Evolutionary conservation across 108 stramenopile genomes (phyloP).

Genomic region (Nitzschia sp.): DNA sequence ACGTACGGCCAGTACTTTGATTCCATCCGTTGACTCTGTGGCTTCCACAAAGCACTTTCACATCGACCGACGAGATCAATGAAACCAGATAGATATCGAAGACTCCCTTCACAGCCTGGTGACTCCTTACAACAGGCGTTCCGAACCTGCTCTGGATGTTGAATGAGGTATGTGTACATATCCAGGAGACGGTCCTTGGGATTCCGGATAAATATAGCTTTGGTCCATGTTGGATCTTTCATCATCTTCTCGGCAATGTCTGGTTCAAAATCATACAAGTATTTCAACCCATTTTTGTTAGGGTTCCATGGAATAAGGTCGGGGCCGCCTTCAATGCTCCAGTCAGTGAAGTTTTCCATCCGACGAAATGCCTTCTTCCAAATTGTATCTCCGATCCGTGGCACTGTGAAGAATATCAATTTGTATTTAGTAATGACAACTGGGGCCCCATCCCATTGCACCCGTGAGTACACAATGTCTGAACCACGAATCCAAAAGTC

Average conservation of each 20-base stretch:
- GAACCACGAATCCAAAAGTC: conserved; percentile 14
- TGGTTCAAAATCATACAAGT: conserved; percentile 46
- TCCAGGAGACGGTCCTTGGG: conserved; percentile 63
- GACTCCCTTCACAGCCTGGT: conserved; percentile 15
- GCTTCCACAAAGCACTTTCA: conserved; percentile 43
- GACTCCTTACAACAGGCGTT: conserved; percentile 21
- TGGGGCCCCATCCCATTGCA: conserved; percentile 44
- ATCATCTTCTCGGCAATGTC: conserved; percentile 47
- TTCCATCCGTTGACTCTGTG: conserved; percentile 41
- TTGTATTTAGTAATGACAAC: conserved; percentile 50
- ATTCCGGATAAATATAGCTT: conserved; percentile 61
- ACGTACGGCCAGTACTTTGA: conserved; percentile 43
- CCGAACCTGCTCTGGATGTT: conserved; percentile 18
- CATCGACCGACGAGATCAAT: conserved; percentile 29
- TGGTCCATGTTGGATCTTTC: conserved; percentile 53
- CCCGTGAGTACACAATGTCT: conserved; percentile 22
- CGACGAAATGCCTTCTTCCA: conserved; percentile 55
- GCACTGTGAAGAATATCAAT: conserved; percentile 49
- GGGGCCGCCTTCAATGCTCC: conserved; percentile 25
- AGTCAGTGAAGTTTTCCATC: conserved; percentile 46
- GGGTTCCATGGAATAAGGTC: conserved; percentile 38
- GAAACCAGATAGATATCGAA: not conserved
- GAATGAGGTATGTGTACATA: conserved; percentile 20
- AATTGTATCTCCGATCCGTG: conserved; percentile 41
- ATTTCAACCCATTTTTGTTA: conserved; percentile 46